These are phyloP conservation scores for Capsella rubella DNA, from an alignment of 441 rosid species.

Conservation along the genomic window DNA sequence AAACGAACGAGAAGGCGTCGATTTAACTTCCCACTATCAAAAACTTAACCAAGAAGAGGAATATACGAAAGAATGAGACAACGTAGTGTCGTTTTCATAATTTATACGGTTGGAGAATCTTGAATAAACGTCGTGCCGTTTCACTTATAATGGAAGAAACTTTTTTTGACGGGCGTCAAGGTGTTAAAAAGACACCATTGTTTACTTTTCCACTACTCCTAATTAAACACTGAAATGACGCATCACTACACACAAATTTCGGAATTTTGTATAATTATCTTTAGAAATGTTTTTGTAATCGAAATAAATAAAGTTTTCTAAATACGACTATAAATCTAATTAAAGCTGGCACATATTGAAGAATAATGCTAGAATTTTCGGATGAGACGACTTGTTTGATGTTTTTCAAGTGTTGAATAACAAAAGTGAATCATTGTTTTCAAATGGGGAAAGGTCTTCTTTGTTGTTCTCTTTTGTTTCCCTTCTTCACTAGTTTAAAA, in stretches of 20 bases:
- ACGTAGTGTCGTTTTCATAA: not conserved
- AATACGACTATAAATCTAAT: too few relatives aligned
- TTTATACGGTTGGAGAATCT: not conserved
- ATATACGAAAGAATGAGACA: not conserved
- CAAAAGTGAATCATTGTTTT: too few relatives aligned
- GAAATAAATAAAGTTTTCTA: too few relatives aligned
- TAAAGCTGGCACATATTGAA: too few relatives aligned
- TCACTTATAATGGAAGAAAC: not conserved
- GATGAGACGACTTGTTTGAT: too few relatives aligned
- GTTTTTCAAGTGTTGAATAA: too few relatives aligned
- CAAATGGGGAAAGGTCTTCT: too few relatives aligned
- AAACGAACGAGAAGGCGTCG: not conserved
- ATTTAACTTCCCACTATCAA: not conserved
- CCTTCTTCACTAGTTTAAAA: too few relatives aligned
- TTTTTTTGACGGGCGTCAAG: not conserved
- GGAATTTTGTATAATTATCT: not conserved
- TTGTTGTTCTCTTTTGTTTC: too few relatives aligned
- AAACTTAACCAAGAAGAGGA: not conserved
- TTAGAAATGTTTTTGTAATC: too few relatives aligned
- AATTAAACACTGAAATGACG: not conserved
- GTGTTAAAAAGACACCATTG: too few relatives aligned
- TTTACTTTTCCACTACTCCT: not conserved
- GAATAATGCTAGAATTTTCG: too few relatives aligned
- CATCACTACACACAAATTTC: not conserved
- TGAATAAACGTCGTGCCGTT: not conserved